Evolutionary conservation across 164 flowering plant species (phyloP).

Genomic region (Litsea cubeba): DNA sequence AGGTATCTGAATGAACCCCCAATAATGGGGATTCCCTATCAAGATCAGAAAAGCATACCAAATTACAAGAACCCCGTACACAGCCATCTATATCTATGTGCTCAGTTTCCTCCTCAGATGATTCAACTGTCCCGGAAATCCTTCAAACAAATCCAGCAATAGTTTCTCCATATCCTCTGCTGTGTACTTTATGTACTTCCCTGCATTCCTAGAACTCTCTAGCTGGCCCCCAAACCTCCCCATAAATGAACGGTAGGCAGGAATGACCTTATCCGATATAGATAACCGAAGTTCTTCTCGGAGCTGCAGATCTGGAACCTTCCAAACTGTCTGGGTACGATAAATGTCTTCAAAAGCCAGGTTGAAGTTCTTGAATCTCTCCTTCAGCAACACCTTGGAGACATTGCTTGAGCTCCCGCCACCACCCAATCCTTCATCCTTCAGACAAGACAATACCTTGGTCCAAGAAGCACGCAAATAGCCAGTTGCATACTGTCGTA

Average conservation of each 20-base stretch:
- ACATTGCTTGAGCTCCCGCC: slow-evolving; percentile 64
- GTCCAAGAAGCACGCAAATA: slow-evolving; percentile 89
- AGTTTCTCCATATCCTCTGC: slow-evolving; percentile 7
- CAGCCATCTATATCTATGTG: neutral
- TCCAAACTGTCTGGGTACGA: slow-evolving; percentile 7
- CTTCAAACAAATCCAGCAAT: slow-evolving; percentile 12
- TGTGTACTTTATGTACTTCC: slow-evolving; percentile 7
- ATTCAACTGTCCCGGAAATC: slow-evolving; percentile 5
- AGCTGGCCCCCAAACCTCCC: slow-evolving; percentile 2
- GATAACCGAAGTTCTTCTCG: slow-evolving; percentile 9
- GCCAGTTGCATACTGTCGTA: slow-evolving; percentile 62
- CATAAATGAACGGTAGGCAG: slow-evolving; percentile 8
- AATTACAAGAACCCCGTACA: neutral
- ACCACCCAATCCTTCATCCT: slow-evolving; percentile 69
- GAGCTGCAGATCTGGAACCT: slow-evolving; percentile 4
- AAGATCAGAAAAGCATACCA: neutral
- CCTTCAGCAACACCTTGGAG: slow-evolving; percentile 62
- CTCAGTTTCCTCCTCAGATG: neutral
- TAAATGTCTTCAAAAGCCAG: slow-evolving; percentile 16
- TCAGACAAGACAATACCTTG: slow-evolving; percentile 62
- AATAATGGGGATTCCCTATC: neutral
- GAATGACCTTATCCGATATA: slow-evolving; percentile 5
- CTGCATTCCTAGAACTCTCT: neutral
- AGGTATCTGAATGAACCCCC: neutral
- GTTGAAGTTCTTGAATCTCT: slow-evolving; percentile 79